phyloP scores from a whole-genome alignment of 345 rosid genomes.

The Lepidium didymum region DNA sequence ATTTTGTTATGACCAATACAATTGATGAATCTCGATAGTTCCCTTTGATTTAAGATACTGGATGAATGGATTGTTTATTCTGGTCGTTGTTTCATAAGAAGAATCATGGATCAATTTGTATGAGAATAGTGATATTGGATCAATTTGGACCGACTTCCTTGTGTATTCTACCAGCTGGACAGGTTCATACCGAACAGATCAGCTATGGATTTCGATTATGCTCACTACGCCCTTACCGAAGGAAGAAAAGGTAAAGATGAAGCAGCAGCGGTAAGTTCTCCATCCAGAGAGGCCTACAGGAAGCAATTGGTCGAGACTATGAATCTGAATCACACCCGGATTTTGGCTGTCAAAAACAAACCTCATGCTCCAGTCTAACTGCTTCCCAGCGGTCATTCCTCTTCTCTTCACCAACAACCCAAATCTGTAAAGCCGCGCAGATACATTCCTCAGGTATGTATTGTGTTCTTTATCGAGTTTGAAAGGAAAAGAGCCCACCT shows the following conservation, averaged over 20 bases:
- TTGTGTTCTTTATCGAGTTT: background rate
- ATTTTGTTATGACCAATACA: background rate
- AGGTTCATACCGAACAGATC: constrained; percentile 71
- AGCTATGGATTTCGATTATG: constrained; percentile 70
- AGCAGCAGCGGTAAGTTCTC: constrained; percentile 30
- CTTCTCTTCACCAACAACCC: constrained; percentile 25
- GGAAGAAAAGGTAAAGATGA: constrained; percentile 46
- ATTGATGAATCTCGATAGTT: too few species aligned
- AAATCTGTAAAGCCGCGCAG: constrained; percentile 28
- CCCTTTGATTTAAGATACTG: background rate
- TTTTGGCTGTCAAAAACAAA: constrained; percentile 68
- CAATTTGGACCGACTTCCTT: background rate
- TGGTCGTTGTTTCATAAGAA: background rate
- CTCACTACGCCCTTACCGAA: constrained; percentile 50
- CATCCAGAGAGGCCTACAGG: constrained; percentile 56
- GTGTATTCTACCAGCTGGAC: constrained; percentile 37
- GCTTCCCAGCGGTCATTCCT: constrained; percentile 1
- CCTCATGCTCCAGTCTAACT: constrained; percentile 34
- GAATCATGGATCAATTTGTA: background rate
- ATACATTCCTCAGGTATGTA: constrained; percentile 29
- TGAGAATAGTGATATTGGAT: background rate
- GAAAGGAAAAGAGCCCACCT: background rate
- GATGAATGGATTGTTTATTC: background rate
- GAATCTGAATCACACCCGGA: constrained; percentile 54
- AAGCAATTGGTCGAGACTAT: constrained; percentile 56